These are phyloP conservation scores for Penicillium glabrum DNA, from an alignment of 2,329 filamentous ascomycete species.

Conservation along the genomic window DNA sequence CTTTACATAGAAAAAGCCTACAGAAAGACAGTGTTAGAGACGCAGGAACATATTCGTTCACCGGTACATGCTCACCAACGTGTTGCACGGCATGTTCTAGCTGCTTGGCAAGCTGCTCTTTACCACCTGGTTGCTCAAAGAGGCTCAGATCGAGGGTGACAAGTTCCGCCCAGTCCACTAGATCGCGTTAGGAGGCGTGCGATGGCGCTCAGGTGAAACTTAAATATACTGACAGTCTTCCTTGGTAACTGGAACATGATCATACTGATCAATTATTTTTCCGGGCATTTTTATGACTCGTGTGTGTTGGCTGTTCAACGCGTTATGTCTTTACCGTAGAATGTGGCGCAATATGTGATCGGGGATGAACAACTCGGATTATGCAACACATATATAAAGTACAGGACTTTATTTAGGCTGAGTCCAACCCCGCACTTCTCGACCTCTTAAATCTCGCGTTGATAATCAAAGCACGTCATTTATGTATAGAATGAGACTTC, in stretches of 20 bases:
- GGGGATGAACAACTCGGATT: background rate
- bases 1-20: slow-evolving; percentile 63
- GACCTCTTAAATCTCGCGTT: background rate
- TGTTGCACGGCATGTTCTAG: slow-evolving; percentile 56
- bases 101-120: slow-evolving; percentile 54
- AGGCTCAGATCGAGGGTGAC: slow-evolving; percentile 58
- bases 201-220: background rate
- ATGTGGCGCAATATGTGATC: background rate
- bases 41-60: background rate
- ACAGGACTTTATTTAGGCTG: background rate
- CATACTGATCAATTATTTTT: slow-evolving; percentile 40
- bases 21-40: background rate
- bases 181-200: background rate
- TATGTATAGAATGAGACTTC: background rate
- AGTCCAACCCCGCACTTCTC: slow-evolving; percentile 15
- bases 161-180: slow-evolving; percentile 55
- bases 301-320: background rate
- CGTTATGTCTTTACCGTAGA: background rate
- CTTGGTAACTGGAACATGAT: slow-evolving; percentile 50
- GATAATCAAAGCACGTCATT: slow-evolving; percentile 26
- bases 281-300: slow-evolving; percentile 20
- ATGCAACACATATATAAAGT: slow-evolving; percentile 7
- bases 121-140: slow-evolving; percentile 56
- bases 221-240: slow-evolving; percentile 30
- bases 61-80: slow-evolving; percentile 30